Base-by-base conservation (phyloP, 2,329 filamentous ascomycete species). In the Fusarium newnesense region DNA sequence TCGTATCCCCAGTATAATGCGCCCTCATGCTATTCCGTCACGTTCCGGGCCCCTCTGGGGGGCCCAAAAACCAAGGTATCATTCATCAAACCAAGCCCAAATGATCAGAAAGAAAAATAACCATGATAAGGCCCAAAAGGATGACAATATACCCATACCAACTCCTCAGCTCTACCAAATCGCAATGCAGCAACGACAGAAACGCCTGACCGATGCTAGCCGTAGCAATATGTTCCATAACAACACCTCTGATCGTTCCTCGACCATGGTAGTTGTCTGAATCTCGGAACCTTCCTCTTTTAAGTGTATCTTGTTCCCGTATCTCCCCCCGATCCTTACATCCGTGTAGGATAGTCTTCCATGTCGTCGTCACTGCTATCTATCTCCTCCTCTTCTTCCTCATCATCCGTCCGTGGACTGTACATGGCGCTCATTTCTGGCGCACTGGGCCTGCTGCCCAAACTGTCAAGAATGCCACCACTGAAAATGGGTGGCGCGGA, bases 301-400 rank as follows among this genome's bases (percentile, higher is more conserved):
- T 63, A 24, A 30, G 26, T n/a, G 32, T 52, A 36, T 42, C 43
- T 24, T 42, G 36, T 56, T 24, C 39, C 15, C n/a, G 15, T 18
- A 34, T 16, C 26, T 10, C 13, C 28, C 24, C 40, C 12, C 16
- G 12, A 43, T n/a, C 37, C 44, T 13, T 65, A 74, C 73, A 76
- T 75, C 47, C 73, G 66, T n/a, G 75, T 26, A n/a, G 74, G 65
- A 73, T 78, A 80, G 36, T 88, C 87, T 69, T 89, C 88, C 81
- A 88, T 87, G 16, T 85, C 86, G 50, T 90, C 88, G 58, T 89
- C 88, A 63, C 86, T 89, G 70, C 85, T 88, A 50, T 87, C 87
- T 26, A 84, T 85, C 50, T 83, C 67, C 40, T 59, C 52, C 9
- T 69, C 67, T 9, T 69, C 62, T 21, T 87, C 87, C 26, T 83